Base-by-base conservation (phyloP, 495 filamentous ascomycete species). In the Podospora comata region DNA sequence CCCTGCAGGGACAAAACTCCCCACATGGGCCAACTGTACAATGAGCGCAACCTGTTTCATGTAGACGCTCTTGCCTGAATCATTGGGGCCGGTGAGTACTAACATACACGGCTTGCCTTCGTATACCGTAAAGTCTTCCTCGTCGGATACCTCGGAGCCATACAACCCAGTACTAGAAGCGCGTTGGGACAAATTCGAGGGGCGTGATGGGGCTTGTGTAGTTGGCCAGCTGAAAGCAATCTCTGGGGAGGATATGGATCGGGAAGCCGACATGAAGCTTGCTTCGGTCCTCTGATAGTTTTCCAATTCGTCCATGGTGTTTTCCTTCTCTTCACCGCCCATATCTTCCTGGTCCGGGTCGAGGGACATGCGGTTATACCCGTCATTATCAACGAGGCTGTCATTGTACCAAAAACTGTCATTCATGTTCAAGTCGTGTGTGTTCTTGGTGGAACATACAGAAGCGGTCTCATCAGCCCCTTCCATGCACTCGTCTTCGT, bases 11-110 rank as follows among this genome's bases (percentile, higher is more conserved):
- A 99, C 90, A 73, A 91, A 97, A 75, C 92, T 92, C 64, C 96
- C 96, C 64, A 97, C 88, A 70, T 99, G 95, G 11, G 96, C 94
- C 74, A 99, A 83, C 73, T 94, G 97, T 23, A 96, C 90, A 69
- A 97, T 96, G 57, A 97, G 76, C n/a, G 95, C 96, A 64, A 93
- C 87, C 75, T 97, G 95, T 76, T 96, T 98, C 79, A 99, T 88
- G 78, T 97, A 97, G 32, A 98, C 87, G 73, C 92, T 97, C 75
- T 98, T 98, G 7, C 95, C 96, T 0, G 95, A 97, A 79, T 92
- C 96, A 72, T 99, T 98, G 48, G 95, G 94, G 1, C 95, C 95
- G 0, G 95, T 98, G 72, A 98, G 74, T 6, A 98, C 78, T 2
- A 97, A 74, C 84, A 94, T 92, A 67, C 88, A 93, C 5, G 92